These are phyloP conservation scores for Thalassiosira hispida DNA, from an alignment of 352 stramenopile genomes.

Conservation along the genomic window DNA sequence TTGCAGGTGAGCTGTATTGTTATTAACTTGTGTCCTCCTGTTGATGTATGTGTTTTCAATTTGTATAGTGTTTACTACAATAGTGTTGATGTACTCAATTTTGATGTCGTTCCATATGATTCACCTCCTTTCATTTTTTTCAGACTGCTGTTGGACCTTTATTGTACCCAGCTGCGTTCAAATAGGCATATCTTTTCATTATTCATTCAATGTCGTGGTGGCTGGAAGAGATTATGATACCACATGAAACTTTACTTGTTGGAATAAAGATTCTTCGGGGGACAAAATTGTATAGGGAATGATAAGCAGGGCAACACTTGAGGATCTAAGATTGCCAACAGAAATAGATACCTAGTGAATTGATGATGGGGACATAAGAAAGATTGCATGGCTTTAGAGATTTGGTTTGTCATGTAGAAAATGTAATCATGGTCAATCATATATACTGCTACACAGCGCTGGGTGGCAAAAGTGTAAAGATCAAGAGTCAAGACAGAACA, in stretches of 20 bases:
- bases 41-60: constrained; percentile 1
- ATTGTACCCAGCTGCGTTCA: constrained; percentile 39
- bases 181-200: constrained; percentile 16
- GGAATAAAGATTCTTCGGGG: not conserved
- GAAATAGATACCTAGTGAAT: too few species aligned
- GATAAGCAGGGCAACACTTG: not conserved
- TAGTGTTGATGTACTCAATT: constrained; percentile 1
- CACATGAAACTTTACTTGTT: too few species aligned
- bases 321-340: too few species aligned
- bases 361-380: too few species aligned
- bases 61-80: too few species aligned
- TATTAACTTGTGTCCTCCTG: not conserved
- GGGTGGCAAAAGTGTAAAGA: too few species aligned
- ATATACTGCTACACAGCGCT: too few species aligned
- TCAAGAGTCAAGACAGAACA: too few species aligned
- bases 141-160: constrained; percentile 8
- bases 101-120: too few species aligned
- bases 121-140: constrained; percentile 4
- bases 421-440: too few species aligned
- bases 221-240: not conserved
- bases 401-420: too few species aligned
- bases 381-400: too few species aligned
- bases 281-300: not conserved
- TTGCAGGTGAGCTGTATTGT: constrained; percentile 35
- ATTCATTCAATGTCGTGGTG: constrained; percentile 5